These are phyloP conservation scores for Tricholoma flavovirens DNA, from an alignment of 768 basidiomycete species.

Conservation along the genomic window DNA sequence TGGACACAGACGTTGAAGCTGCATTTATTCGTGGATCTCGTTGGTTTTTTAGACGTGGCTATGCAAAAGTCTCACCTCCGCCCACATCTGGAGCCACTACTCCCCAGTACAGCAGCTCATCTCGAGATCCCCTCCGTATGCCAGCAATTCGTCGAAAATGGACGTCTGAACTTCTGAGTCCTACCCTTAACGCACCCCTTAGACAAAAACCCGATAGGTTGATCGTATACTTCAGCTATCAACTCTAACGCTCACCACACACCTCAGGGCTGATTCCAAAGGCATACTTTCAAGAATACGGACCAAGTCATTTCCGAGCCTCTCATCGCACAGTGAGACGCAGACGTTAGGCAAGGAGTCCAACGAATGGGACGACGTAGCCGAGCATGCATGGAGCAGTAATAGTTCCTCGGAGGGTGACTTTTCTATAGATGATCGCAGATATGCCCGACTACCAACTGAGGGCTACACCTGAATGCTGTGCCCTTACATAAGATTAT, in stretches of 20 bases:
- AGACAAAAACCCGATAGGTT: slow-evolving; percentile 1
- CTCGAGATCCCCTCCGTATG: slow-evolving; percentile 34
- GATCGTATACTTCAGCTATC: slow-evolving; percentile 3
- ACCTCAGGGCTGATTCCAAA: slow-evolving; percentile 15
- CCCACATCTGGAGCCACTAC: slow-evolving; percentile 29
- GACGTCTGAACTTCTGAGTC: slow-evolving; percentile 37
- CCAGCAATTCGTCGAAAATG: slow-evolving; percentile 42
- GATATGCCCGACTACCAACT: slow-evolving; percentile 5
- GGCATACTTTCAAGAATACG: slow-evolving; percentile 39
- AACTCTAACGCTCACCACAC: slow-evolving; percentile 1
- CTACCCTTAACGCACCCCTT: slow-evolving; percentile 9
- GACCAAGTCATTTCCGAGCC: slow-evolving; percentile 38
- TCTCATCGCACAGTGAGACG: slow-evolving; percentile 20
- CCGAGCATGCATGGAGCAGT: slow-evolving; percentile 48
- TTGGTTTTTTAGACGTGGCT: slow-evolving; percentile 50
- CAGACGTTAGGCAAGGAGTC: slow-evolving; percentile 13
- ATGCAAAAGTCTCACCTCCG: slow-evolving; percentile 27
- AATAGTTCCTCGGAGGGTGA: slow-evolving; percentile 55
- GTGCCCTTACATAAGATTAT: background rate
- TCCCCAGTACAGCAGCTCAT: slow-evolving; percentile 22
- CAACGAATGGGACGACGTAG: slow-evolving; percentile 17
- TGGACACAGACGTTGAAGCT: slow-evolving; percentile 76
- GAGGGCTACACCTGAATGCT: no score
- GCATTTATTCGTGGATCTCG: slow-evolving; percentile 56
- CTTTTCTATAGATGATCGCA: slow-evolving; percentile 13